A percentile compares a stretch with the other conserved stretches of the same genome.
These are phyloP conservation scores for Calonectria pseudoreteaudii DNA, from an alignment of 2,329 filamentous ascomycete species.

Conservation along the genomic window DNA sequence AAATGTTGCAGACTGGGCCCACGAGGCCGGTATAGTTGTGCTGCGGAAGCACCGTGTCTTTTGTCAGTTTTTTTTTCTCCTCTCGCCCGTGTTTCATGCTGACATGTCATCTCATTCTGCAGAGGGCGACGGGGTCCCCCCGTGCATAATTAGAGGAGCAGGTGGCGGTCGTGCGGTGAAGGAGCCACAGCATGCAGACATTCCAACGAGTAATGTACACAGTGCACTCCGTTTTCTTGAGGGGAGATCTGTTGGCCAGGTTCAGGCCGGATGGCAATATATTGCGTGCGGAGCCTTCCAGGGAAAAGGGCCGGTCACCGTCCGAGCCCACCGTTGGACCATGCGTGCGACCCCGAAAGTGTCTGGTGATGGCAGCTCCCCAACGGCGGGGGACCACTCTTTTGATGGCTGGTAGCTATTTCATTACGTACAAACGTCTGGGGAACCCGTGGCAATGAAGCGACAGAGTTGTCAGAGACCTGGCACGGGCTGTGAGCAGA, in stretches of 20 bases:
- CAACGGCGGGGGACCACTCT: conserved; percentile 28
- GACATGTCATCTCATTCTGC: background rate
- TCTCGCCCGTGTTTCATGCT: background rate
- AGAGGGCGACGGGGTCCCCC: background rate
- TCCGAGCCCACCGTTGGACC: conserved; percentile 34
- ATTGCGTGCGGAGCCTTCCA: conserved; percentile 31
- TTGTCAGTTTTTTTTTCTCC: background rate
- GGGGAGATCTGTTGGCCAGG: conserved; percentile 19
- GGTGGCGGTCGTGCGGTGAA: background rate
- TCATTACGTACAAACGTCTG: conserved; percentile 42
- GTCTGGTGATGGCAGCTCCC: conserved; percentile 29
- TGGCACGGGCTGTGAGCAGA: conserved; percentile 24
- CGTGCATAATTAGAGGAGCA: background rate
- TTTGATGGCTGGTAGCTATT: conserved; percentile 26
- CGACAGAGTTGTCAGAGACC: conserved; percentile 18
- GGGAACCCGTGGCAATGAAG: conserved; percentile 30
- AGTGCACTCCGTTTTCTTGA: background rate
- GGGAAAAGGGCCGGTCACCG: conserved; percentile 36
- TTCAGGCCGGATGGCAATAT: conserved; percentile 17
- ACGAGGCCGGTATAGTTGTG: background rate
- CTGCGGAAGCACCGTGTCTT: background rate
- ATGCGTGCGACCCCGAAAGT: conserved; percentile 27
- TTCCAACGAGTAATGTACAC: conserved; percentile 7
- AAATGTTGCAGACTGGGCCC: background rate
- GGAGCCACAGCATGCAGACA: background rate